Evolutionary conservation across 2,329 filamentous ascomycete genomes (phyloP), one percentile per base, ranked within the genome.

Genomic region (Alternaria incomplexa): DNA sequence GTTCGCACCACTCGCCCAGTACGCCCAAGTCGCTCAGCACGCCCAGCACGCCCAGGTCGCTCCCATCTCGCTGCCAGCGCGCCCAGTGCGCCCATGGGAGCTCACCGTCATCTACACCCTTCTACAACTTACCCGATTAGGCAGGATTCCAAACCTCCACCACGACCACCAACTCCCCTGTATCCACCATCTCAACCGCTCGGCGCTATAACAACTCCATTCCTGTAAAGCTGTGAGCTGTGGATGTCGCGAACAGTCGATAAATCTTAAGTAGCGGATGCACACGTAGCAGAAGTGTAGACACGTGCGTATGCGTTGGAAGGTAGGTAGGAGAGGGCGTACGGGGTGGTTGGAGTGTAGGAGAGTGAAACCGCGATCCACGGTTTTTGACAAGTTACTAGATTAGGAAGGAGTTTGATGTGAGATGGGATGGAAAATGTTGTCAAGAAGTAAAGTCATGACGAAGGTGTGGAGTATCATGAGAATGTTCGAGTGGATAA

Each of bases 201-300:
- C 36, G 9, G 5, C 36, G 9, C 36, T 40, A 40, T 17, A 40
- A 1, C n/a, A 17, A 17, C 11, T 1, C n/a, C 4, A 11, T 40
- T 6, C 5, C 4, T 6, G 3, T 6, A 11, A 2, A 11, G 9
- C n/a, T 40, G 5, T 2, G 3, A 2, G 5, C n/a, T 17, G 1
- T 40, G 2, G n/a, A 6, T 11, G 0, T 40, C n/a, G 15, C 2
- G 9, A 17, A 40, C 3, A 3, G n/a, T 17, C 9, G 17, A 17
- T 17, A 5, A 40, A 17, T 11, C 3, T 2, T 0, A 9, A 40
- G n/a, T 3, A 17, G 15, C 36, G 4, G 15, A 40, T 40, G 36
- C 3, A 40, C 15, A 40, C 9, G 17, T 6, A 40, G 2, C n/a
- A 17, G 15, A 17, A 22, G 3, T 22, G 1, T 17, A 13, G 17